phyloP scores from a whole-genome alignment of 2,329 filamentous ascomycete genomes.

The Aspergillus sp. region DNA sequence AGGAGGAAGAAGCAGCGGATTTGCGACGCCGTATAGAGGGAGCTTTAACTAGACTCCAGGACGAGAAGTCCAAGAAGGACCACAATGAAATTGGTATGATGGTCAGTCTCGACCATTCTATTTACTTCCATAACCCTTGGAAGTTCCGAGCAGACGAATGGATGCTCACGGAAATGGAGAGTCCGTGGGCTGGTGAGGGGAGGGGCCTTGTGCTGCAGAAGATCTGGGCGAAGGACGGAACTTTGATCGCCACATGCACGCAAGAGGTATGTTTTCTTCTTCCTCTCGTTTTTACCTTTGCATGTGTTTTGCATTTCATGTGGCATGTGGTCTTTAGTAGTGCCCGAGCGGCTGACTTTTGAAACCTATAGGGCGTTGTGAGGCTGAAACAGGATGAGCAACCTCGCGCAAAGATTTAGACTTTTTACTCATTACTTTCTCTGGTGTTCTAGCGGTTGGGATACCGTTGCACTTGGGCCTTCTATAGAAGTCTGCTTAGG shows the following conservation, averaged over 20 bases:
- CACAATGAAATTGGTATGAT: constrained; percentile 49
- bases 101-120: constrained; percentile 52
- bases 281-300: constrained; percentile 8
- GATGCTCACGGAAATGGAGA: constrained; percentile 52
- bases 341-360: constrained; percentile 15
- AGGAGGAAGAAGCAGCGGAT: constrained; percentile 44
- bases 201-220: constrained; percentile 50
- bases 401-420: constrained; percentile 33
- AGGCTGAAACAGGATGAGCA: constrained; percentile 46
- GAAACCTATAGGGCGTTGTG: constrained; percentile 41
- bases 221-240: constrained; percentile 51
- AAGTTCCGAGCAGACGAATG: constrained; percentile 52
- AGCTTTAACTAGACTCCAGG: constrained; percentile 29
- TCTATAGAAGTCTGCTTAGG: neutral
- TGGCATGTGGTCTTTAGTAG: neutral
- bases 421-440: neutral
- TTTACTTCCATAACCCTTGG: constrained; percentile 52
- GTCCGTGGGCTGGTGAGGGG: constrained; percentile 53
- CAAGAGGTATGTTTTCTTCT: constrained; percentile 45
- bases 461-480: neutral
- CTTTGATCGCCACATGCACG: constrained; percentile 50
- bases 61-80: constrained; percentile 23
- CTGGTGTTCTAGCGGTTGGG: neutral
- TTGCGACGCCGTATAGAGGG: constrained; percentile 36
- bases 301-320: neutral